Base-by-base conservation (phyloP, 2,329 filamentous ascomycete genomes). In the Westerdykella ornata region DNA sequence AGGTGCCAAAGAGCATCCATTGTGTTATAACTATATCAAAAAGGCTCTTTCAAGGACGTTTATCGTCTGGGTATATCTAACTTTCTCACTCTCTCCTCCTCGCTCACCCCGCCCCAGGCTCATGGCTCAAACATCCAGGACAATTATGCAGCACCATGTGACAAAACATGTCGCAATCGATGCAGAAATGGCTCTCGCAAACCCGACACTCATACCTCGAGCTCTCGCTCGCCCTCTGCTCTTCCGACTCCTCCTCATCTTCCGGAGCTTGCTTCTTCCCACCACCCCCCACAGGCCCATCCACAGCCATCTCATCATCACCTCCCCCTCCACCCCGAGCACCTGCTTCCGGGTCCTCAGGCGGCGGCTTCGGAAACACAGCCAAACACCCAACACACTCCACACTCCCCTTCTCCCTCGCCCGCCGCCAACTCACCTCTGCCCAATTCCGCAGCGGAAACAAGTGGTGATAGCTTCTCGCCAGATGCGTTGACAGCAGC, bases 141-240 rank as follows among this genome's bases (percentile, higher is more conserved):
- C 92, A 98, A 66, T 97, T 97, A 63, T 98, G 90, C 38, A 95
- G 78, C 11, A 94, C 80, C 68, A 96, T 88, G 63, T 98, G 92
- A 17, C 87, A 85, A 68, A 92, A 96, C 17, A 96, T 81, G 65
- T 98, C 92, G 65, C 92, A 98, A 64, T 98, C 92, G 51, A 98
- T 94, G 72, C 92, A 98, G 63, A 97, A 98, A 68, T 97, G 90
- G 45, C 85, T 82, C 3, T 76, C 69, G 66, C 92, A 98, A n/a
- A 83, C 81, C 52, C 84, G 78, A 63, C 92, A 98, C 44, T 85
- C 86, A 62, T 98, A 98, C 38, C 92, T 73, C 36, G 84, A 82
- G 59, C 85, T 92, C 70, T 94, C 87, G 62, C 85, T 90, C 33
- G 89, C 53, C 41, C 56, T 65, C 54, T 57, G 65, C 55, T 51